Base-by-base conservation (phyloP, 2,329 filamentous ascomycete species). In the Graphilbum fragrans region DNA sequence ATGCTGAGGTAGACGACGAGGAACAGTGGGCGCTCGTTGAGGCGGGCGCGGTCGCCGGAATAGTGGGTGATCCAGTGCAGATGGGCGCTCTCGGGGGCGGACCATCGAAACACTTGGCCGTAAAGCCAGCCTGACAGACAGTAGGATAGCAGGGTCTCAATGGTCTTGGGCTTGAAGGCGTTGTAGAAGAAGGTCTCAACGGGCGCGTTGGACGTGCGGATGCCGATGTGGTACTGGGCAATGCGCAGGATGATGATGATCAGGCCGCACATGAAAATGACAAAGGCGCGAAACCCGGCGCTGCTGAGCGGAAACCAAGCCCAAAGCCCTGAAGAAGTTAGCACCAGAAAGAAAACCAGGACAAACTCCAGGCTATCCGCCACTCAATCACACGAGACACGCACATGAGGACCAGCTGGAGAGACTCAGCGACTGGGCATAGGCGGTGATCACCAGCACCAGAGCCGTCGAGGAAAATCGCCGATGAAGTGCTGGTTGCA, bases 11-110 rank as follows among this genome's bases (percentile, higher is more conserved):
- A 78, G 45, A 72, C 74, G 27, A 84, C 78, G 39, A 94, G 66
- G 56, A 87, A 92, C 21, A 96, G 72, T 1, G 86, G 81, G 49
- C 83, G 76, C 65, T 96, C 90, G 57, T 96, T 96, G 44, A 95
- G 63, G 40, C 77, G 72, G 18, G 82, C 72, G 29, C 87, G 74
- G 57, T 92, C 85, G 49, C 72, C 79, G 46, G 67, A 78, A 58
- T 74, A 77, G 50, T 77, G 72, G 41, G 81, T 82, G 49, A 94
- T 77, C 73, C 82, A 84, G 47, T 73, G 71, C 41, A 95, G 67
- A 46, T 80, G 77, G 40, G 73, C 70, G 32, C 62, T 61, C 17
- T 65, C 63, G 19, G 77, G 64, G 39, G 73, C 67, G 4, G 81
- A 82, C 72, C 79, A 86, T 19, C 93, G 74, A 55, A 86, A 94